Evolutionary conservation across 2,329 filamentous ascomycete genomes (phyloP), one percentile per base, ranked within the genome.

Genomic region (Epichloe uncinata): DNA sequence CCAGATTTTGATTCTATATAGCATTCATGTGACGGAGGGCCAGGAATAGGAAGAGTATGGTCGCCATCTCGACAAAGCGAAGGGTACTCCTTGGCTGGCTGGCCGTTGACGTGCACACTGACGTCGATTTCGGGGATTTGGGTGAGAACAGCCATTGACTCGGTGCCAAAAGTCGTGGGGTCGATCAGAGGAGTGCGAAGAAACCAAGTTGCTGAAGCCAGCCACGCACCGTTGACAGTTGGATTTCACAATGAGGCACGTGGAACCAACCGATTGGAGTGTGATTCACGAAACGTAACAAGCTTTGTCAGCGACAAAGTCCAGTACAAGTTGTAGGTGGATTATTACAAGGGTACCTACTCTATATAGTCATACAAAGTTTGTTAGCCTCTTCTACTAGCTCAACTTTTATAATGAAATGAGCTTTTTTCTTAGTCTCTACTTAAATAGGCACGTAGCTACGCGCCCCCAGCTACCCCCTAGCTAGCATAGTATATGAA

Each of bases 1-100:
- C 50, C 55, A 1, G 54, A 55, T 13, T 50, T 51, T 3, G 59
- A 59, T 30, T 63, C 59, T 4, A 63, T 60, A 8, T 58, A 62
- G 22, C 53, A 58, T 9, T 26, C 44, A 7, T 38, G 50, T 2
- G n/a, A 45, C 0, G 45, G 48, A 3, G 16, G 2, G n/a, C 18
- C n/a, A 7, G 11, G 3, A 16, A 16, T 6, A 4, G 33, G 9
- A 6, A 15, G 6, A 5, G 30, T 1, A 2, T 8, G 9, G n/a
- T 42, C 45, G 15, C 26, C 47, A 5, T 53, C 9, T 9, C 13
- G 33, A 15, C 35, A 45, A 4, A 43, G 42, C 3, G 43, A 16
- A 2, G 54, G 43, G 26, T 62, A 57, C 36, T 63, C 60, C 2
- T 49, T 54, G 2, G 58, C 58, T 2, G 53, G 37, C 42, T 57